These are phyloP conservation scores for Eimeria praecox DNA, from an alignment of 169 alveolate genomes.

Conservation along the genomic window DNA sequence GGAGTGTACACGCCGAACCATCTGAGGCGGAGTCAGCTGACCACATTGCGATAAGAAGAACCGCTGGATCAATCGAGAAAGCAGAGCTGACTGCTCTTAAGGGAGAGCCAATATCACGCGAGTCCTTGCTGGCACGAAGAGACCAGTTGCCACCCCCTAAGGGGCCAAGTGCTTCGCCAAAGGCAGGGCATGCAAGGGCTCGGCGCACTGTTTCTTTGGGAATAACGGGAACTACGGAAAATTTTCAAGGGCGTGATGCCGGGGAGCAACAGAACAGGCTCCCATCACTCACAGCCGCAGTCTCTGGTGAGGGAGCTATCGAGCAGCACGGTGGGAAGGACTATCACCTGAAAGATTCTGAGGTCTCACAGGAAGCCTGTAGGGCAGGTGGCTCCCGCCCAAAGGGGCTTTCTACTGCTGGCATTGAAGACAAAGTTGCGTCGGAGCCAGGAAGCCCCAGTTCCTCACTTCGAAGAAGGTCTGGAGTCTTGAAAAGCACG, in stretches of 20 bases:
- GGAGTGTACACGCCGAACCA: slow-evolving; percentile 16
- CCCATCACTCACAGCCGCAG: slow-evolving; percentile 6
- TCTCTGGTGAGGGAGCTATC: background rate
- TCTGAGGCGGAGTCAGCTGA: background rate
- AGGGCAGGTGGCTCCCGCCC: background rate
- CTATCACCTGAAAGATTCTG: background rate
- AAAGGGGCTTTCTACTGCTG: background rate
- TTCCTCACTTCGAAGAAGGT: background rate
- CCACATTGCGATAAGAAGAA: background rate
- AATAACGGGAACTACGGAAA: background rate
- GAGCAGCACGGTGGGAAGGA: background rate
- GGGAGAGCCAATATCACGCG: background rate
- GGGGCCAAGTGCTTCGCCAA: background rate
- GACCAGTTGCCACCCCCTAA: background rate
- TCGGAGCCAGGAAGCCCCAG: background rate
- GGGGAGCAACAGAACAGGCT: background rate
- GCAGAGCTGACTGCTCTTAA: slow-evolving; percentile 1
- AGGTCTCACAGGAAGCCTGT: background rate
- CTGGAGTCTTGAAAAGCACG: background rate
- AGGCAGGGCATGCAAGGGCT: slow-evolving; percentile 33
- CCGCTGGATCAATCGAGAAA: background rate
- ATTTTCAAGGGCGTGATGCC: background rate
- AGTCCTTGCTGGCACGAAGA: background rate
- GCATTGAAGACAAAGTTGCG: background rate
- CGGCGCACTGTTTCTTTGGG: slow-evolving; percentile 73